Evolutionary conservation across 2,329 filamentous ascomycete genomes (phyloP).

Genomic region (Hypoxylon sp.): DNA sequence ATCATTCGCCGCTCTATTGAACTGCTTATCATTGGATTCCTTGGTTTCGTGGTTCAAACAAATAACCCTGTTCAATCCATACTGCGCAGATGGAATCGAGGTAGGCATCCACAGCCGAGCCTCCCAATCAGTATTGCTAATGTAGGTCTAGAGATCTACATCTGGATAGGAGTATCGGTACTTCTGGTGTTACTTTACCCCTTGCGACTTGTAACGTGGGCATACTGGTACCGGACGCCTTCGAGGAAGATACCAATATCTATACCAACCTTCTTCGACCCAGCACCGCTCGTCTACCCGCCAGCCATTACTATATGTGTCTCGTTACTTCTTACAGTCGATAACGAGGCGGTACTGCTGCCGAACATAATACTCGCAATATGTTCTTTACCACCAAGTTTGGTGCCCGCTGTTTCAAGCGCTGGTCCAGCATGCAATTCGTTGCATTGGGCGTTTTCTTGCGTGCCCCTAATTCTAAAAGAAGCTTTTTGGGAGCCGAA

Average conservation of each 20-base stretch:
- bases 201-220: constrained; percentile 68
- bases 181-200: constrained; percentile 70
- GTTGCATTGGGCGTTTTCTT: constrained; percentile 84
- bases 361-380: constrained; percentile 88
- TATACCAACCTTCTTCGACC: constrained; percentile 86
- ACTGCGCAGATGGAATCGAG: constrained; percentile 64
- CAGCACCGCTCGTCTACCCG: constrained; percentile 91
- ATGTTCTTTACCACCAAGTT: constrained; percentile 78
- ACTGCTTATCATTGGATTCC: constrained; percentile 64
- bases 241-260: constrained; percentile 60
- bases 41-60: constrained; percentile 65
- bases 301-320: constrained; percentile 82
- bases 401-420: constrained; percentile 76
- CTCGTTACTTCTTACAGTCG: constrained; percentile 78
- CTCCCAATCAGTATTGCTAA: constrained; percentile 41
- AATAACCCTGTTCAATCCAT: constrained; percentile 65
- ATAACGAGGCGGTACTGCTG: constrained; percentile 74
- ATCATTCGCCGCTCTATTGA: constrained; percentile 68
- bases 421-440: constrained; percentile 71
- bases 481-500: constrained; percentile 54
- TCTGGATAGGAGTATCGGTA: constrained; percentile 55
- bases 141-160: constrained; percentile 59
- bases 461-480: constrained; percentile 75
- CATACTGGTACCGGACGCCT: constrained; percentile 59
- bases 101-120: constrained; percentile 56